Conservation (phyloP, 352 stramenopile species). For the Elongisporangium undulatum region DNA sequence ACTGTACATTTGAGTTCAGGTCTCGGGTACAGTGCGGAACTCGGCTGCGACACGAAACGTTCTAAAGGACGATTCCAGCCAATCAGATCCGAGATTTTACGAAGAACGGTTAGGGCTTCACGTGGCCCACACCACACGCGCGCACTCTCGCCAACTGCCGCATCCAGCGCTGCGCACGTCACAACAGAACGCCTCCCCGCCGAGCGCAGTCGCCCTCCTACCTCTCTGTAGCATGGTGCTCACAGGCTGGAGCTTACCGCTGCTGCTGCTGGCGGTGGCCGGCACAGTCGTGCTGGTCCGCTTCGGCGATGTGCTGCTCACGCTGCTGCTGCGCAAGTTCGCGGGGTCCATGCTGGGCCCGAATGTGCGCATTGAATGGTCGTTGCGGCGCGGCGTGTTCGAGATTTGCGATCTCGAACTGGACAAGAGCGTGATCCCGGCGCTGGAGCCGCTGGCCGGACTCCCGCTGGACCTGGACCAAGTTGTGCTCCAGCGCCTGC, state of each 20-base stretch:
- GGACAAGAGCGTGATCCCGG: conserved; percentile 30
- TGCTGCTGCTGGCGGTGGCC: conserved; percentile 25
- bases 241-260: conserved; percentile 2
- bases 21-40: background rate
- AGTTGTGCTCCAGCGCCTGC: conserved; percentile 47
- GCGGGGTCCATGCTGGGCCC: conserved; percentile 37
- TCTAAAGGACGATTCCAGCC: background rate
- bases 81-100: background rate
- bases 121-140: background rate
- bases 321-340: conserved; percentile 41
- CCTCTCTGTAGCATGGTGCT: conserved; percentile 31
- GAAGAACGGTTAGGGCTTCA: background rate
- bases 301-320: conserved; percentile 61
- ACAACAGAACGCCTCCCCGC: conserved; percentile 2
- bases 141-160: background rate
- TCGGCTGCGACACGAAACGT: background rate
- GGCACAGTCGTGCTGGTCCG: conserved; percentile 25
- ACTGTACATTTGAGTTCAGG: background rate
- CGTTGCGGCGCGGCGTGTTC: conserved; percentile 47
- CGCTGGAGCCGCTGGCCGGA: conserved; percentile 51
- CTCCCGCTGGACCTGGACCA: conserved; percentile 65
- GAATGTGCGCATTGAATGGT: conserved; percentile 61
- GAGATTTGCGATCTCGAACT: conserved; percentile 57
- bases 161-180: background rate
- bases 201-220: conserved; percentile 5